phyloP scores from a whole-genome alignment of 1,284 basidiomycete genomes.

The Cutaneotrichosporon daszewskae region DNA sequence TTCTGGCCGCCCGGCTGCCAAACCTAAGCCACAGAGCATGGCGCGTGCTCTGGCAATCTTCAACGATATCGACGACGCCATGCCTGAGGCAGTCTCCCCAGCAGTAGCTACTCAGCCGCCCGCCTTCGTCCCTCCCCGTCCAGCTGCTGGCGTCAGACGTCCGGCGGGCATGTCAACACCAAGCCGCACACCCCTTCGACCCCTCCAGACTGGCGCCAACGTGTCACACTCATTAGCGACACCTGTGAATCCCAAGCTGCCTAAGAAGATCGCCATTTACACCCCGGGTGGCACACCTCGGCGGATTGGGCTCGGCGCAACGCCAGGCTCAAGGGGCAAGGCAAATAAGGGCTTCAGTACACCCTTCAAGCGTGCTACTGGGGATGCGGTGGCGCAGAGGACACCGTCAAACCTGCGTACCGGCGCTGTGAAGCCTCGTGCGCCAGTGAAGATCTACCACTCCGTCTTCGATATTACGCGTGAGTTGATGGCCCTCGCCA shows the following conservation, averaged over 20 bases:
- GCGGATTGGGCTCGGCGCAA: conserved; percentile 39
- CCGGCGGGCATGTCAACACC: no score
- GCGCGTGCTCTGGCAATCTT: conserved; percentile 3
- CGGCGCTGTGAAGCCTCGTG: not conserved
- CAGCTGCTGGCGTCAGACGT: no score
- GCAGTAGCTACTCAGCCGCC: no score
- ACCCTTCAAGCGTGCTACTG: conserved; percentile 43
- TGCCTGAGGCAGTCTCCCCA: no score
- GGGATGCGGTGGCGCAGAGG: not conserved
- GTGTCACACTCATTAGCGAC: no score
- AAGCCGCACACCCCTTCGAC: no score
- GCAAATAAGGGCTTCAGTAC: conserved; percentile 31
- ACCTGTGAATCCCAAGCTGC: not conserved
- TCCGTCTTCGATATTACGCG: conserved; percentile 41
- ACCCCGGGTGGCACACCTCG: conserved; percentile 27
- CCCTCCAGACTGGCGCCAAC: no score
- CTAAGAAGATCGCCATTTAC: conserved; percentile 24
- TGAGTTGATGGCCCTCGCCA: conserved; percentile 16
- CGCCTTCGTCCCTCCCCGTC: no score
- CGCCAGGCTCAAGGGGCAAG: conserved; percentile 16
- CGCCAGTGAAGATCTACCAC: conserved; percentile 6
- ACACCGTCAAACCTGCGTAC: conserved; percentile 6
- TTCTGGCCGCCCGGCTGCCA: not conserved
- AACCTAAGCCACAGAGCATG: not conserved
- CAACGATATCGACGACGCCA: no score